Evolutionary conservation across 2,329 filamentous ascomycete genomes (phyloP).

Genomic region (Colletotrichum chrysophilum): DNA sequence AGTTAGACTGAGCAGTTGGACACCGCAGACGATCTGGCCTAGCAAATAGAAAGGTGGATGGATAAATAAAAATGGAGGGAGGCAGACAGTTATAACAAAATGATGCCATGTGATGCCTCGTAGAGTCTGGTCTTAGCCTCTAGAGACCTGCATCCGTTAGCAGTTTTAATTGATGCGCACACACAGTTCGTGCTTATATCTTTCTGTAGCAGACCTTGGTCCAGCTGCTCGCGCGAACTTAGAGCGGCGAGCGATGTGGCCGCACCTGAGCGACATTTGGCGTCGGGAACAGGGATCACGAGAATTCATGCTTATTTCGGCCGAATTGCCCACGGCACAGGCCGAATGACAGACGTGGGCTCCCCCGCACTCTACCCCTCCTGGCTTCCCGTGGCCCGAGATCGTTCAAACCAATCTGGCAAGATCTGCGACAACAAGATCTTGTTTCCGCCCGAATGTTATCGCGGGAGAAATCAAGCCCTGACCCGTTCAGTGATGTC

Average conservation of each 20-base stretch:
- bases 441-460: not conserved
- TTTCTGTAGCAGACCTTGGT: not conserved
- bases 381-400: not conserved
- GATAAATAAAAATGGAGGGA: fast-evolving
- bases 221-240: not conserved
- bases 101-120: not conserved
- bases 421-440: not conserved
- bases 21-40: no score
- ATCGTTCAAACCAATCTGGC: not conserved
- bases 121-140: not conserved
- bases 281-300: not conserved
- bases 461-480: not conserved
- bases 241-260: not conserved
- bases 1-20: no score
- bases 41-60: not conserved
- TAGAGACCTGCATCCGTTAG: not conserved
- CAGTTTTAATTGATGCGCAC: not conserved
- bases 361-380: not conserved
- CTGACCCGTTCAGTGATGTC: not conserved
- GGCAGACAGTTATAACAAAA: not conserved
- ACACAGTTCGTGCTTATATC: not conserved
- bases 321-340: not conserved
- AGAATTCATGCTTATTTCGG: not conserved
- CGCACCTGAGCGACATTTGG: not conserved
- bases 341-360: not conserved